Base-by-base conservation (phyloP, 2,329 filamentous ascomycete species). In the Nannizziopsis barbatae region DNA sequence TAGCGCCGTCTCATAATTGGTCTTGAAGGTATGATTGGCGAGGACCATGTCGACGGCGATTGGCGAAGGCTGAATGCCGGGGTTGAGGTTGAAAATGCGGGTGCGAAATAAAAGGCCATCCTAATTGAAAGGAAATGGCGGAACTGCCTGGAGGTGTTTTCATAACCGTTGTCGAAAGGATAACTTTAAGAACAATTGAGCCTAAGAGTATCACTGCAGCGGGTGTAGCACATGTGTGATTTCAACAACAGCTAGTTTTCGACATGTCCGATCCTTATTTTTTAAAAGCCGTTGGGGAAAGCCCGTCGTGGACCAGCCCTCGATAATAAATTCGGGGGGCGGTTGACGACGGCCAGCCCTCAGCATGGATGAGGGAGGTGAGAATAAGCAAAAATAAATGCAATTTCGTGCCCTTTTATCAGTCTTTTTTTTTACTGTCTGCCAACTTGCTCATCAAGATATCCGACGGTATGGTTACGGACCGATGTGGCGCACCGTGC, bases 381-480 rank as follows among this genome's bases (percentile, higher is more conserved):
- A 36, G 40, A 44, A 50, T 22, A 48, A 41, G 46, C 39, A 43
- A 48, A 42, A 31, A 37, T 35, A 48, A 30, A 11, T 30, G 31
- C 11, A n/a, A 8, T 18, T 14, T 17, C n/a, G 18, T 32, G 31
- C 30, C n/a, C 11, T 42, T 27, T 20, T 43, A 18, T 48, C 36
- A 22, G 33, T 20, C n/a, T 35, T 30, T 43, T 39, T 39, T 35
- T 49, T 35, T 36, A 37, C 27, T 14, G 30, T 22, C 18, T 41
- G 43, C 42, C 17, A 45, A 32, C 37, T 38, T 32, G 35, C 35
- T 35, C 36, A 45, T 22, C 14, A 45, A 36, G 39, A 44, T 38
- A 46, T 43, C 50, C 50, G 50, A 45, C 17, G 40, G 47, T 44
- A 38, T 33, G 50, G 50, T 52, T 47, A 47, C 47, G 22, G 50